These are phyloP conservation scores for Marsdenia floribunda DNA, from an alignment of 257 asterid species.

Conservation along the genomic window DNA sequence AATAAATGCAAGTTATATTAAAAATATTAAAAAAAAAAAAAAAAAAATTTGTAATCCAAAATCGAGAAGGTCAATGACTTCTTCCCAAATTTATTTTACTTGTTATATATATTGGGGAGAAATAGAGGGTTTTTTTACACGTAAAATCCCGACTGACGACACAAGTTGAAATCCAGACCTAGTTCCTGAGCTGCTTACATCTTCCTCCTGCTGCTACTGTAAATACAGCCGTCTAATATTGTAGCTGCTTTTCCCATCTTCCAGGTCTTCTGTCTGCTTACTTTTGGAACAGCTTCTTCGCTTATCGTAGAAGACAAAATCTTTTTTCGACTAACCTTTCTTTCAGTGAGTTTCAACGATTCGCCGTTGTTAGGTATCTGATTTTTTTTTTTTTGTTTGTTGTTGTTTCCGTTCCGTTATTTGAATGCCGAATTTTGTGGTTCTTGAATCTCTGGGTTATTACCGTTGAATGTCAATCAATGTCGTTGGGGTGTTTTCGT, in stretches of 20 bases:
- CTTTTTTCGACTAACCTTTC: not conserved
- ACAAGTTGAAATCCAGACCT: not conserved
- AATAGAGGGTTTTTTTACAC: no score
- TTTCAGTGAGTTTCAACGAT: not conserved
- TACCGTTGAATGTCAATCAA: not conserved
- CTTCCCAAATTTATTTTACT: no score
- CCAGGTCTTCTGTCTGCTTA: not conserved
- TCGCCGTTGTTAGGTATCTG: constrained; percentile 1
- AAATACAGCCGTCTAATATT: not conserved
- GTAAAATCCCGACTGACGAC: not conserved
- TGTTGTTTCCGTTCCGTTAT: no score
- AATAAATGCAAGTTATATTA: no score
- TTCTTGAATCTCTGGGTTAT: not conserved
- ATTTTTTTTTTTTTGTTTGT: not conserved
- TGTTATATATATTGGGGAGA: no score
- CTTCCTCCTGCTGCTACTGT: not conserved
- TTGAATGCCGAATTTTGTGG: not conserved
- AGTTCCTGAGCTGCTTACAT: not conserved
- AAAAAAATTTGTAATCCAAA: no score
- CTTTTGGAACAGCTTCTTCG: constrained; percentile 3
- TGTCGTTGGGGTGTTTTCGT: not conserved
- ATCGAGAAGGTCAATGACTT: no score
- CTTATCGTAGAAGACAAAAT: constrained; percentile 10
- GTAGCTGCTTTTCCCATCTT: not conserved
- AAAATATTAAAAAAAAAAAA: no score